These are phyloP conservation scores for Solanum etuberosum DNA, from an alignment of 257 asterid genomes.

Conservation along the genomic window DNA sequence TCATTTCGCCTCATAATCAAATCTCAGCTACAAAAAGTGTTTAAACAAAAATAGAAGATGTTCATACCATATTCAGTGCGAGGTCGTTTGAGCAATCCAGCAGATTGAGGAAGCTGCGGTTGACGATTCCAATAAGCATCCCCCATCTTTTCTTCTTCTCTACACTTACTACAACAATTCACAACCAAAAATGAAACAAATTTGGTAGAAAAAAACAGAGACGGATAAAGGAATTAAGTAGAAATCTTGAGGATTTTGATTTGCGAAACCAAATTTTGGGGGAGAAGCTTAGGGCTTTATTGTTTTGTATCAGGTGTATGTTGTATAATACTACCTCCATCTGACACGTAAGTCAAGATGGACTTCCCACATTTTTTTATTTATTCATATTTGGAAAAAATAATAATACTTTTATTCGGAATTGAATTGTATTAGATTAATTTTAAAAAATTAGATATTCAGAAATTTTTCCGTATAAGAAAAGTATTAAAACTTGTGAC, in stretches of 20 bases:
- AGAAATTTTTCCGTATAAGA: no score
- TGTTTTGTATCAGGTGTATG: background rate
- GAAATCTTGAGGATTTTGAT: slow-evolving; percentile 1
- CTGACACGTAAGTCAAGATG: background rate
- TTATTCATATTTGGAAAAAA: background rate
- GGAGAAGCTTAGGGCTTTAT: background rate
- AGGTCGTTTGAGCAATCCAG: slow-evolving; percentile 32
- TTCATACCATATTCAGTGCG: slow-evolving; percentile 31
- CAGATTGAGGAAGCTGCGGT: slow-evolving; percentile 9
- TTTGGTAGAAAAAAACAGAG: background rate
- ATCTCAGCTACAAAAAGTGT: background rate
- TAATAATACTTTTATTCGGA: no score
- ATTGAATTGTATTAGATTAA: background rate
- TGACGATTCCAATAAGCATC: slow-evolving; percentile 38
- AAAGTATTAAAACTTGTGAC: no score
- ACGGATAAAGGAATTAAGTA: background rate
- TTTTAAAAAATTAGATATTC: no score
- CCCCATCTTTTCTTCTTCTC: slow-evolving; percentile 24
- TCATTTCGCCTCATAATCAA: background rate
- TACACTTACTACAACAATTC: background rate
- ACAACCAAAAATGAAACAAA: background rate
- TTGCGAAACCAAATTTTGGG: background rate
- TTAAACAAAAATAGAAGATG: background rate
- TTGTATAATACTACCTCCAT: background rate
- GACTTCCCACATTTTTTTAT: background rate